Evolutionary conservation across 345 rosid species (phyloP).

Genomic region (Eucalyptus guilfoylei): DNA sequence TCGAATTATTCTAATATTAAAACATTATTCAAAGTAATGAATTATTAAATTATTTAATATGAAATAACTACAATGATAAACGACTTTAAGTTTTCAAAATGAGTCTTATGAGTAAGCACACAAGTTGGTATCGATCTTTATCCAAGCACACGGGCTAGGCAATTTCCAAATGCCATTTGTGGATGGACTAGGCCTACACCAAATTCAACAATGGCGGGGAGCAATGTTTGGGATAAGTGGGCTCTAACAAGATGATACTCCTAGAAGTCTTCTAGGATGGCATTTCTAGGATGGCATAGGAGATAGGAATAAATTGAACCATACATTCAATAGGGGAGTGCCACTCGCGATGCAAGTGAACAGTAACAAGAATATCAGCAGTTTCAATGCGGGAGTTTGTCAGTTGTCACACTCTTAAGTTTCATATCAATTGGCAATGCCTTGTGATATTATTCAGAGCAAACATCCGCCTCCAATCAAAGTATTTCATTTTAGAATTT

Average conservation of each 20-base stretch:
- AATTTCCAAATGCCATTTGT: neutral
- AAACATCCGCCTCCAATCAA: accelerated
- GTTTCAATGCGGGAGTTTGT: neutral
- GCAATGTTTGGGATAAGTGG: neutral
- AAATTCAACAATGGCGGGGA: neutral
- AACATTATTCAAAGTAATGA: neutral
- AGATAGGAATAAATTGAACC: neutral
- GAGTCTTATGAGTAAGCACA: neutral
- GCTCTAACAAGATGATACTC: neutral
- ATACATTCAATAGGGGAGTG: neutral
- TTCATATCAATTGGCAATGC: neutral
- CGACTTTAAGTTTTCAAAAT: neutral
- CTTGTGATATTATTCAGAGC: neutral
- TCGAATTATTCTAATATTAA: neutral
- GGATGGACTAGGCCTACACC: neutral
- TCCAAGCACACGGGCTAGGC: neutral
- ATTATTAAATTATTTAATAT: no score
- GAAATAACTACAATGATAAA: neutral
- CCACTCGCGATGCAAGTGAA: neutral
- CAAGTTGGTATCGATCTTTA: neutral
- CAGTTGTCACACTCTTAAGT: neutral
- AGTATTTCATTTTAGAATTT: neutral
- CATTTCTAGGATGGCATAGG: accelerated
- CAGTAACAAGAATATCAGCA: accelerated
- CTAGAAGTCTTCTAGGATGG: neutral